Conservation (phyloP, 2,329 filamentous ascomycete genomes). For the Epicoccum nigrum region DNA sequence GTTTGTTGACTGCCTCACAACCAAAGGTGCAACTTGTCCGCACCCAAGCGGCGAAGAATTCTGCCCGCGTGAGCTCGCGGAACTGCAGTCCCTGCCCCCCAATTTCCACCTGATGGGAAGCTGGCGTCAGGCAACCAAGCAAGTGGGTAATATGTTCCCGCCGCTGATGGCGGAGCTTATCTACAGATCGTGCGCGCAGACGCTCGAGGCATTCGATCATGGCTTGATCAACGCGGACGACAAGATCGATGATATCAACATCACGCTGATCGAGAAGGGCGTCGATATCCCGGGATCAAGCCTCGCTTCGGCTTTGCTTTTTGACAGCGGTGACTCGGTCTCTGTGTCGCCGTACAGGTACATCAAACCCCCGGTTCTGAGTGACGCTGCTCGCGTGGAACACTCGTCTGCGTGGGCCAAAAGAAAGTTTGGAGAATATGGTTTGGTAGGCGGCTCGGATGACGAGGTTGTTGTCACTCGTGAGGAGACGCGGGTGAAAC, state of each 20-base stretch:
- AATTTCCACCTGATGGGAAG: conserved; percentile 22
- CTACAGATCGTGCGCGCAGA: conserved; percentile 9
- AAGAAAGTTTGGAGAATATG: too few relatives aligned
- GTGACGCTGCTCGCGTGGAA: too few relatives aligned
- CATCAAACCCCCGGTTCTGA: too few relatives aligned
- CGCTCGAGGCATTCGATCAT: conserved; percentile 34
- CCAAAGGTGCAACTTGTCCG: not conserved
- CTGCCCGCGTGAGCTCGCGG: conserved; percentile 18
- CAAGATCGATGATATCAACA: conserved; percentile 25
- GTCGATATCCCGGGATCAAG: too few relatives aligned
- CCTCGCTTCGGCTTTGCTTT: too few relatives aligned
- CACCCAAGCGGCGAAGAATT: not conserved
- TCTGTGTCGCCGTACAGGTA: too few relatives aligned
- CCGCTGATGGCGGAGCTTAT: not conserved
- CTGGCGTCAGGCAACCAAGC: conserved; percentile 16
- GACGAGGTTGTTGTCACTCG: too few relatives aligned
- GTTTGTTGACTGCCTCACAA: not conserved
- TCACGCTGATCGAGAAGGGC: too few relatives aligned
- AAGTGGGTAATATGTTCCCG: conserved; percentile 26
- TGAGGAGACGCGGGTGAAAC: too few relatives aligned
- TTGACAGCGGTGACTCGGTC: too few relatives aligned
- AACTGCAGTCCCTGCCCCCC: conserved; percentile 25
- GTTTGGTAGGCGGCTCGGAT: too few relatives aligned
- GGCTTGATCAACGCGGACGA: conserved; percentile 35
- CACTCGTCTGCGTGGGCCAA: too few relatives aligned